Evolutionary conservation across 176 grass and related monocot genomes (phyloP).

Genomic region (Secale cereale): DNA sequence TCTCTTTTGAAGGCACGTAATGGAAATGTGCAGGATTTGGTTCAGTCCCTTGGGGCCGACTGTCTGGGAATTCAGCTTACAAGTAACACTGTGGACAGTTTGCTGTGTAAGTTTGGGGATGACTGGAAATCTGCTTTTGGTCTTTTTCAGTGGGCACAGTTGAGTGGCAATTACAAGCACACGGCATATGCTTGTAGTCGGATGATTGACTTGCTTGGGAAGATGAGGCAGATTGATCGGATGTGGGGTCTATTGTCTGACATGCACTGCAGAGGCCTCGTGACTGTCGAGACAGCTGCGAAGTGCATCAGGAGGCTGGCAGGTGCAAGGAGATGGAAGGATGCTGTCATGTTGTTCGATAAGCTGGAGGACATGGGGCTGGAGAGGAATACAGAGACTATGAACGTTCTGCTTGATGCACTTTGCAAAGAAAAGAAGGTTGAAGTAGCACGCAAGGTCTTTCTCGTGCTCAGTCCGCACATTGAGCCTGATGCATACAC

Average conservation of each 20-base stretch:
- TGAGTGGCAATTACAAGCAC: slow-evolving; percentile 51
- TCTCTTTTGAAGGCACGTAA: slow-evolving; percentile 42
- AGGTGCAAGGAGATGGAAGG: slow-evolving; percentile 69
- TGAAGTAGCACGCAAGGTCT: slow-evolving; percentile 55
- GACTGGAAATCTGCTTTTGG: slow-evolving; percentile 84
- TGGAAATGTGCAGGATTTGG: slow-evolving; percentile 53
- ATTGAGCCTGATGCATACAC: slow-evolving; percentile 65
- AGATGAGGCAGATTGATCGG: slow-evolving; percentile 69
- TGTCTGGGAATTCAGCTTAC: slow-evolving; percentile 44
- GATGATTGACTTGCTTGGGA: slow-evolving; percentile 85
- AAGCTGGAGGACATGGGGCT: slow-evolving; percentile 63
- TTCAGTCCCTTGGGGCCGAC: slow-evolving; percentile 40
- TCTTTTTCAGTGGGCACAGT: slow-evolving; percentile 76
- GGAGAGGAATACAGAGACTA: slow-evolving; percentile 56
- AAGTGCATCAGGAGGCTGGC: slow-evolving; percentile 86
- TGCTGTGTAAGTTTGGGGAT: slow-evolving; percentile 67
- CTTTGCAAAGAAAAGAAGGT: slow-evolving; percentile 89
- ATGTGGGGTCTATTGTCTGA: slow-evolving; percentile 78
- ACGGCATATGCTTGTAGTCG: slow-evolving; percentile 51
- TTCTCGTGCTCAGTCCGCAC: slow-evolving; percentile 48
- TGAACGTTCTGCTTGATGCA: slow-evolving; percentile 79
- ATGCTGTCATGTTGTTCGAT: slow-evolving; percentile 57
- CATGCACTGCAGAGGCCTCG: slow-evolving; percentile 40
- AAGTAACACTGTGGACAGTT: slow-evolving; percentile 49
- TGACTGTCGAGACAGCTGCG: slow-evolving; percentile 56